Percentiles rank a stretch among this genome's conserved stretches.
Conservation (phyloP, 2,329 filamentous ascomycete species). For the Penicillium psychrosexuale region DNA sequence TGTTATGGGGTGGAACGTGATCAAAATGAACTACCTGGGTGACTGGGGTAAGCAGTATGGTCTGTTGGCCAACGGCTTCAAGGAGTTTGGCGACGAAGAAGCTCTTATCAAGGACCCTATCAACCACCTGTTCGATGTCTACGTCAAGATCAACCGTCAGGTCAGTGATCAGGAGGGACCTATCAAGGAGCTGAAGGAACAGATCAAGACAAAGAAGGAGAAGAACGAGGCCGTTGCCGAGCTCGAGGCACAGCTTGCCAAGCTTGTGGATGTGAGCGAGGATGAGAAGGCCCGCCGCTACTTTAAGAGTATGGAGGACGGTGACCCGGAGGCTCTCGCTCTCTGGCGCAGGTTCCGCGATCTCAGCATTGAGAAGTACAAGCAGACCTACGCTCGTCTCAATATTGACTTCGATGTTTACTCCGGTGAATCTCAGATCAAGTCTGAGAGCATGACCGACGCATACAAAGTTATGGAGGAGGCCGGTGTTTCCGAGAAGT, state of each 20-base stretch:
- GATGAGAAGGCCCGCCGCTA: slow-evolving; percentile 62
- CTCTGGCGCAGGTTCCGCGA: slow-evolving; percentile 64
- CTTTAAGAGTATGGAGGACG: slow-evolving; percentile 67
- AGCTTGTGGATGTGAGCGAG: slow-evolving; percentile 51
- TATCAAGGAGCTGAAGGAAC: slow-evolving; percentile 54
- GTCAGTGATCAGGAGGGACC: slow-evolving; percentile 56
- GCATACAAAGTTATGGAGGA: slow-evolving; percentile 60
- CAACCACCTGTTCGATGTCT: slow-evolving; percentile 64
- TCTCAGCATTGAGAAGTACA: slow-evolving; percentile 62
- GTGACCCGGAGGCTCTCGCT: slow-evolving; percentile 56
- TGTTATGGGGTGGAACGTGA: slow-evolving; percentile 60
- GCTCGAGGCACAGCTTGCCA: slow-evolving; percentile 49
- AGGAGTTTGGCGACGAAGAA: slow-evolving; percentile 60
- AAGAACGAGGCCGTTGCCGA: slow-evolving; percentile 49
- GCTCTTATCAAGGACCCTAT: slow-evolving; percentile 60
- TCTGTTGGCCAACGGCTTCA: slow-evolving; percentile 60
- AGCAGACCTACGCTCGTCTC: slow-evolving; percentile 60
- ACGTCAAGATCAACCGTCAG: slow-evolving; percentile 61
- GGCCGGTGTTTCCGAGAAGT: slow-evolving; percentile 60
- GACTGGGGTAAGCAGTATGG: slow-evolving; percentile 70
- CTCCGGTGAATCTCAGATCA: slow-evolving; percentile 67
- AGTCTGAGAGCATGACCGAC: slow-evolving; percentile 58
- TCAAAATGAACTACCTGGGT: slow-evolving; percentile 65
- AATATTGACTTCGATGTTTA: slow-evolving; percentile 66
- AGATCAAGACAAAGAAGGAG: slow-evolving; percentile 48